Conservation (phyloP, 306 rosid species). For the Medicago lupulina region DNA sequence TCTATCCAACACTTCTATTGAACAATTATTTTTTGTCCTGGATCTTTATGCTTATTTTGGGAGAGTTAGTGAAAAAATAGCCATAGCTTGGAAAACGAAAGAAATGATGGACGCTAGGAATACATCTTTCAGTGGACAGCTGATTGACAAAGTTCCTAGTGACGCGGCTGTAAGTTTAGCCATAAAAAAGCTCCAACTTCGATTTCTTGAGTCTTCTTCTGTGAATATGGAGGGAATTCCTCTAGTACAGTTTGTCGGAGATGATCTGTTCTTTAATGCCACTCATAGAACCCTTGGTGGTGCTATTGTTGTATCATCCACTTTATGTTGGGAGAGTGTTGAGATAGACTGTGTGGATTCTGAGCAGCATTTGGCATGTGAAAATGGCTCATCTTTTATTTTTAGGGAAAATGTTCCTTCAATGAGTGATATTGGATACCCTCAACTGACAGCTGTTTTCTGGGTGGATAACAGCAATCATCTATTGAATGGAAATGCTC, state of each 20-base stretch:
- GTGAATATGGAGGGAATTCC: conserved; percentile 67
- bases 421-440: conserved; percentile 55
- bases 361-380: conserved; percentile 52
- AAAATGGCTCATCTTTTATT: conserved; percentile 47
- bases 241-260: conserved; percentile 80
- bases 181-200: conserved; percentile 70
- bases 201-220: conserved; percentile 72
- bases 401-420: conserved; percentile 54
- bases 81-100: conserved; percentile 58
- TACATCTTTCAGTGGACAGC: conserved; percentile 49
- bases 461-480: conserved; percentile 72
- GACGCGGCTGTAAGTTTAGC: conserved; percentile 77
- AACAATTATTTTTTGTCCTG: conserved; percentile 80
- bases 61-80: conserved; percentile 78
- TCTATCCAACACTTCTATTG: conserved; percentile 78
- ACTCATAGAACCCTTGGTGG: conserved; percentile 95
- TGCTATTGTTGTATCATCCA: conserved; percentile 82
- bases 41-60: conserved; percentile 86
- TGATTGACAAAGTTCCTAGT: conserved; percentile 76
- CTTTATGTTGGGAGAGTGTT: conserved; percentile 74
- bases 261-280: conserved; percentile 67
- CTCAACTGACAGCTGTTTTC: conserved; percentile 81
- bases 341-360: conserved; percentile 72
- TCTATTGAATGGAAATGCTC: conserved; percentile 49
- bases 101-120: conserved; percentile 44